Conservation (phyloP, 768 basidiomycete species). For the Scleroderma bovista region DNA sequence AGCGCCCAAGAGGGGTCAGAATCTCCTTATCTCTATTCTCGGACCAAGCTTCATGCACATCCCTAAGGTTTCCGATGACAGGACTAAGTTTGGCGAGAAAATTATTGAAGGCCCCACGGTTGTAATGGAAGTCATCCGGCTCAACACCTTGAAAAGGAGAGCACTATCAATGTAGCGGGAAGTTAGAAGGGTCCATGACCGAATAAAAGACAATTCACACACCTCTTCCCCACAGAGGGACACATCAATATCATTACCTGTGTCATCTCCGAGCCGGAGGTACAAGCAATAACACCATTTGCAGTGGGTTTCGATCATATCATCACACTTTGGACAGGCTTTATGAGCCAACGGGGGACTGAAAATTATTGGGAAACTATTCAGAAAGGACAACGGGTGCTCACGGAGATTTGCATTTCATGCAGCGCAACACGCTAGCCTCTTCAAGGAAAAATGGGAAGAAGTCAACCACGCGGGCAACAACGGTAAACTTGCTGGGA, state of each 20-base stretch:
- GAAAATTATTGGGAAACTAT: neutral
- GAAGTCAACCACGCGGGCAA: conserved; percentile 50
- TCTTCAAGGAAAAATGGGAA: conserved; percentile 46
- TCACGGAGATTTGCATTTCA: conserved; percentile 47
- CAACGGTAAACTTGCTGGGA: conserved; percentile 37
- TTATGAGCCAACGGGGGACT: conserved; percentile 42
- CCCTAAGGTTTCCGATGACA: conserved; percentile 43
- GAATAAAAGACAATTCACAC: conserved; percentile 3
- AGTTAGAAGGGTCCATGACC: neutral
- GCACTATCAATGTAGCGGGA: conserved; percentile 32
- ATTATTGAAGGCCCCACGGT: conserved; percentile 31
- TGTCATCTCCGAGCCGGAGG: conserved; percentile 47
- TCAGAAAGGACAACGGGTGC: conserved; percentile 6
- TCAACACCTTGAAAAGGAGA: conserved; percentile 40
- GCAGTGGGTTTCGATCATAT: conserved; percentile 47
- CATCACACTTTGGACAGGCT: conserved; percentile 48
- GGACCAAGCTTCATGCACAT: conserved; percentile 33
- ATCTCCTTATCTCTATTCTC: conserved; percentile 13
- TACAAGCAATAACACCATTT: conserved; percentile 45
- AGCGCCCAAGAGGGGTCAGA: conserved; percentile 21
- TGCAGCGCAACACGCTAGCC: conserved; percentile 45
- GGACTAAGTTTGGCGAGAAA: conserved; percentile 40
- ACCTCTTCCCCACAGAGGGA: conserved; percentile 47
- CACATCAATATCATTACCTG: conserved; percentile 37
- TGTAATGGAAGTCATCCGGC: conserved; percentile 38